Conservation (phyloP, 2,329 filamentous ascomycete species). For the Cordyceps javanica region DNA sequence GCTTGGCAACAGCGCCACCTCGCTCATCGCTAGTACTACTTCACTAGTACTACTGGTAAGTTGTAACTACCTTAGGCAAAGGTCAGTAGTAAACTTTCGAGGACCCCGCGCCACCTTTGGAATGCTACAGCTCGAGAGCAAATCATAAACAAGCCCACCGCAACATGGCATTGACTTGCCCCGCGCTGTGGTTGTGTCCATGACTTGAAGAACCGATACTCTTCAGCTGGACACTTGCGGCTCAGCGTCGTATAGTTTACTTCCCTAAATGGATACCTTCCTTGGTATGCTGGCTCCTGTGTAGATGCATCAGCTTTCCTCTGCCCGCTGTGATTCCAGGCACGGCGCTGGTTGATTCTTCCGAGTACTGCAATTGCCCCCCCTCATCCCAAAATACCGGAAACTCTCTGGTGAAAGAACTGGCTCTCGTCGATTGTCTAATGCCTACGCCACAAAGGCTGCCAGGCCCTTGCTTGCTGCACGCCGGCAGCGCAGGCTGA, state of each 20-base stretch:
- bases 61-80: too few species aligned
- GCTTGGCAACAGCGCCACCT: constrained; percentile 2
- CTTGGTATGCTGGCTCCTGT: background rate
- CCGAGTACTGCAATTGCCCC: too few species aligned
- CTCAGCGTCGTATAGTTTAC: background rate
- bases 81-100: background rate
- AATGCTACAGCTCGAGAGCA: background rate
- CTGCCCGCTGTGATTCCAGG: too few species aligned
- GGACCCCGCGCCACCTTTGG: constrained; percentile 1
- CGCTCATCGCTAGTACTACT: background rate
- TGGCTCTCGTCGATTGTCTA: background rate
- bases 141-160: background rate
- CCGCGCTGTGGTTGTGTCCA: background rate
- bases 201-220: too few species aligned
- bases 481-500: background rate
- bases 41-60: too few species aligned
- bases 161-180: background rate
- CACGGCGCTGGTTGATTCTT: too few species aligned
- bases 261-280: background rate
- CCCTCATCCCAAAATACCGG: background rate
- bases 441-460: background rate
- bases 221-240: background rate
- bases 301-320: background rate
- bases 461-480: background rate
- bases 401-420: background rate